Evolutionary conservation across 345 rosid species (phyloP), one percentile per base, ranked within the genome.

Genomic region (Nephelium lappaceum): DNA sequence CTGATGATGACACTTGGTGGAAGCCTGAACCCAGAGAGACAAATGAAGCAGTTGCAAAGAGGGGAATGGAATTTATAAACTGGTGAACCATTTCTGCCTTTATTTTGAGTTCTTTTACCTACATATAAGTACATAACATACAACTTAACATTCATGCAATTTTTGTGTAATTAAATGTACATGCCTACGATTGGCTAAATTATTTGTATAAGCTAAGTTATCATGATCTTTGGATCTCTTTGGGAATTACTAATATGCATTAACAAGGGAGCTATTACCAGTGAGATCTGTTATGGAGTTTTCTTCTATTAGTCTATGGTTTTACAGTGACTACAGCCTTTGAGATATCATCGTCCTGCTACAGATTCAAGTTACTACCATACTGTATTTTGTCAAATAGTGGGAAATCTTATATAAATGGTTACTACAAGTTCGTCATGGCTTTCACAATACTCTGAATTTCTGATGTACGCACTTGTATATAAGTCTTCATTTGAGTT

Each of bases 41-140:
- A 77, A 38, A 91, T 67, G 85, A 91, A 83, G 89, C 88, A 57
- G 78, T 91, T 75, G 93, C 91, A 18, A 90, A 81, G 24, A 87
- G 97, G 82, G 98, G 98, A 72, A 83, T 87, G 76, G 73, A 86
- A 79, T 92, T 94, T 71, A 49, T 94, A 74, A 89, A 87, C 73
- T 91, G 98, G 98, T 91, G 75, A 82, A n/a, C 58, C 51, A 3
- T 78, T 66, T 80, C 55, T 60, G 36, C 23, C 11, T 70, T 23
- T n/a, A 18, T 53, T 63, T n/a, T 23, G 61, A 14, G 23, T 31
- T 31, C 3, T 31, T 31, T 47, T 69, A 27, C 10, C 27, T 14
- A 24, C 16, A 43, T 57, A 42, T 24, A 0, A 31, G 36, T 10
- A 64, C 47, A 67, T 47, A 47, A 19, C 39, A 31, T 31, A 31